Evolutionary conservation across 2,329 filamentous ascomycete species (phyloP).

Genomic region (Diaporthe sp.): DNA sequence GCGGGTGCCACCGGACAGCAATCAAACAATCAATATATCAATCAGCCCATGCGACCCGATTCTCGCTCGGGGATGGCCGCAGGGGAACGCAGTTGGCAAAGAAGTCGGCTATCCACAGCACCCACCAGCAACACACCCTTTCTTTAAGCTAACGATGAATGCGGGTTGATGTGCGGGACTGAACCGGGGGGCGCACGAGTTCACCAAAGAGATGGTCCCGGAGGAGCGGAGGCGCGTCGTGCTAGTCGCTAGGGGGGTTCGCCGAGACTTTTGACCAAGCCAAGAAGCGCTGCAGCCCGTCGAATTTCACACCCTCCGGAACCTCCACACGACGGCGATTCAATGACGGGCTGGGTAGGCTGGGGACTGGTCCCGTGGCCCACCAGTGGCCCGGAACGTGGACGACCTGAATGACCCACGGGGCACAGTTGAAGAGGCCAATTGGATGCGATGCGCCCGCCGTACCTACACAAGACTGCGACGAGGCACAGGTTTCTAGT

Average conservation of each 20-base stretch:
- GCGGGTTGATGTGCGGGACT: slow-evolving; percentile 38
- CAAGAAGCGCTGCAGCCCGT: slow-evolving; percentile 40
- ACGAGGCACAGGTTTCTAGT: slow-evolving; percentile 28
- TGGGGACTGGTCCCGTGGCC: slow-evolving; percentile 35
- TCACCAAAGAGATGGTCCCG: slow-evolving; percentile 32
- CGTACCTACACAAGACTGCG: slow-evolving; percentile 38
- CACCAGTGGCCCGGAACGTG: slow-evolving; percentile 39
- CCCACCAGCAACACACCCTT: slow-evolving; percentile 3
- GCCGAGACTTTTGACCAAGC: slow-evolving; percentile 36
- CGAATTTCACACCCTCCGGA: slow-evolving; percentile 23
- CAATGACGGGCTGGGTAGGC: slow-evolving; percentile 35
- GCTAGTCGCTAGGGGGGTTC: slow-evolving; percentile 35
- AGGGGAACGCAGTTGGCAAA: not conserved
- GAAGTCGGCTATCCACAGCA: not conserved
- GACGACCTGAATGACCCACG: slow-evolving; percentile 26
- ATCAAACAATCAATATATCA: slow-evolving; percentile 7
- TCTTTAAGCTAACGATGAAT: slow-evolving; percentile 32
- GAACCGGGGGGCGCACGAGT: slow-evolving; percentile 22
- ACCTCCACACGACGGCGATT: slow-evolving; percentile 34
- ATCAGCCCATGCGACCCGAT: slow-evolving; percentile 37
- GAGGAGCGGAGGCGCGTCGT: slow-evolving; percentile 37
- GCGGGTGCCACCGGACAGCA: slow-evolving; percentile 22
- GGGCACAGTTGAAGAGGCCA: slow-evolving; percentile 38
- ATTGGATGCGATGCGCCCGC: slow-evolving; percentile 33
- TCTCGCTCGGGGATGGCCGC: not conserved